Conservation (phyloP, 2,329 filamentous ascomycete species). For the Nemania diffusa region DNA sequence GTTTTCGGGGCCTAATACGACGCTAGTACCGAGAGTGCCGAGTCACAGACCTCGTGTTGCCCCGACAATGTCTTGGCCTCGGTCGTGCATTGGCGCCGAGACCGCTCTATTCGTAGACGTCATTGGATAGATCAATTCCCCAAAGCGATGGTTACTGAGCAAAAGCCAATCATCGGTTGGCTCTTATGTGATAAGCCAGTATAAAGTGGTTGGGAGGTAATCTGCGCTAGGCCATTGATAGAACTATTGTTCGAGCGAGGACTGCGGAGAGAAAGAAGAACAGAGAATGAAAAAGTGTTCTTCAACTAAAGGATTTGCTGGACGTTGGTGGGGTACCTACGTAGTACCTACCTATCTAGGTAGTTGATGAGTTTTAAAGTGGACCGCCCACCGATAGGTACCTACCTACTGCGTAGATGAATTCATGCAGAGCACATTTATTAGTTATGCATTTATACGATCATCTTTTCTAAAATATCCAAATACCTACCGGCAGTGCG, state of each 20-base stretch:
- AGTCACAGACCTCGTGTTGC: constrained; percentile 47
- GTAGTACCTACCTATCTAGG: too few species aligned
- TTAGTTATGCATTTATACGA: too few species aligned
- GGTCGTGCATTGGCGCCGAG: constrained; percentile 19
- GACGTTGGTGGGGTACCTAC: too few species aligned
- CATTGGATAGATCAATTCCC: constrained; percentile 24
- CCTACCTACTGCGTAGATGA: too few species aligned
- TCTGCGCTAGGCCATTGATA: neutral
- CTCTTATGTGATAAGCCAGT: constrained; percentile 3
- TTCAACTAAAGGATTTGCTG: too few species aligned
- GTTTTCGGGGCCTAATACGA: constrained; percentile 36
- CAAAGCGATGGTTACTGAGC: neutral
- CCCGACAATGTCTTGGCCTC: constrained; percentile 42
- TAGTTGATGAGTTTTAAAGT: too few species aligned
- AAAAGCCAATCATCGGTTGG: constrained; percentile 4
- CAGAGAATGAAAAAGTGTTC: too few species aligned
- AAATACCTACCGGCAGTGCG: too few species aligned
- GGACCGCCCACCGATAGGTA: too few species aligned
- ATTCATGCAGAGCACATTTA: too few species aligned
- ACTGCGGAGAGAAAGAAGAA: too few species aligned
- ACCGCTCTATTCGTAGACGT: constrained; percentile 12
- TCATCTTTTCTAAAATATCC: too few species aligned
- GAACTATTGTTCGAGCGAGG: neutral
- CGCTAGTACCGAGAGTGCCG: constrained; percentile 41
- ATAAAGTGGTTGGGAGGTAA: neutral